Base-by-base conservation (phyloP, 495 filamentous ascomycete species). In the Hypoxylon lenormandii region DNA sequence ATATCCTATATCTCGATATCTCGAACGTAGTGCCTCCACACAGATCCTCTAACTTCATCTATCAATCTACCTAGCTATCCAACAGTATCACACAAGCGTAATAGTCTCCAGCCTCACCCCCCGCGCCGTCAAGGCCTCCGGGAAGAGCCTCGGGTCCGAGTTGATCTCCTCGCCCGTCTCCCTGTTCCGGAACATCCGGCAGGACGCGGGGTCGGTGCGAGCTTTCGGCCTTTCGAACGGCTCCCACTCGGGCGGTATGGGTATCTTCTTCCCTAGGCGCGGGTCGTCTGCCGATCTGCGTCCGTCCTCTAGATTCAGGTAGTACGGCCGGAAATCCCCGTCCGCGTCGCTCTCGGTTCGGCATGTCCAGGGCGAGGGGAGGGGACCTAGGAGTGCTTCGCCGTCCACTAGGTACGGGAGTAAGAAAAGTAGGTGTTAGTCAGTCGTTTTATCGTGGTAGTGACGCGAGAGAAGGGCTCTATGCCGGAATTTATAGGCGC, bases 141-240 rank as follows among this genome's bases (percentile, higher is more conserved):
- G 62, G 23, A 60, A 64, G 1, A 59, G 58, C 10, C 53, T 71
- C 62, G 67, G 71, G 36, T 64, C 67, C 30, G 62, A 67, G 40
- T 49, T 67, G 15, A 67, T 56, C n/a, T 40, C 48, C 21, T 63
- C 61, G 16, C 54, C 62, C n/a, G 49, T 64, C 51, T 66, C 48
- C 54, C 4, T 62, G 22, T 59, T 59, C 1, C 45, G 12, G 28
- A 66, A 67, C 43, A 19, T 59, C n/a, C 21, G 48, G 21, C 61
- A 66, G 13, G 36, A 22, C 3, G 33, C 18, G 5, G 57, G 70
- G 53, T 66, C 61, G 12, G 22, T 51, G 3, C 52, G 52, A 1
- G 42, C 51, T 13, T 30, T 23, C 19, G 61, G 18, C 46, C 52
- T 55, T n/a, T 36, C 55, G 19, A 58, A 61, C 0, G 58, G 47